A percentile compares a stretch with the other conserved stretches of the same genome.
phyloP scores from a whole-genome alignment of 2,329 filamentous ascomycete species.

The Colletotrichum sp. region DNA sequence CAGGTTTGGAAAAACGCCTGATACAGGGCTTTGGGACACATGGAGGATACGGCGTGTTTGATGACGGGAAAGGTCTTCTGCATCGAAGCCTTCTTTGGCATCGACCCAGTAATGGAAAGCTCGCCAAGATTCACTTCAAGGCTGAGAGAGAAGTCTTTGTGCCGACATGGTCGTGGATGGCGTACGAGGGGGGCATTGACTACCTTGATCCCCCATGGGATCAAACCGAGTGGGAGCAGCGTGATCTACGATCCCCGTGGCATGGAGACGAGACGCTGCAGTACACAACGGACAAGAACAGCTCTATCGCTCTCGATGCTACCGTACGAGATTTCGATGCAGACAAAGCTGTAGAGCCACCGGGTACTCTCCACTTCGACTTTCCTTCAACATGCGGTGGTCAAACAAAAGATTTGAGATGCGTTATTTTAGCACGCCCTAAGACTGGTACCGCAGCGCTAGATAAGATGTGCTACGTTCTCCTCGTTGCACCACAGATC shows the following conservation, averaged over 20 bases:
- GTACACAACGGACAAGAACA: background rate
- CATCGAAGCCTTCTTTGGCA: background rate
- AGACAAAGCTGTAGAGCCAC: background rate
- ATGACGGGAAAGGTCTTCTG: background rate
- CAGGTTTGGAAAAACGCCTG: background rate
- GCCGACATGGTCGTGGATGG: background rate
- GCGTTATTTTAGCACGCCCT: too few species aligned
- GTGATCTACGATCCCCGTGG: background rate
- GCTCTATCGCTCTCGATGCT: background rate
- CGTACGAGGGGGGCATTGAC: background rate
- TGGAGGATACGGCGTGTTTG: background rate
- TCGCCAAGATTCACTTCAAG: too few species aligned
- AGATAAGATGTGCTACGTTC: too few species aligned
- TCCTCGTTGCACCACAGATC: too few species aligned
- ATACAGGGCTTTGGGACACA: background rate
- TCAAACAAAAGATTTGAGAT: too few species aligned
- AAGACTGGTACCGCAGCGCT: too few species aligned
- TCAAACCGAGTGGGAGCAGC: background rate
- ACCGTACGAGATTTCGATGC: background rate
- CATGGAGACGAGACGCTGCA: background rate
- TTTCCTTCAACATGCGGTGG: too few species aligned
- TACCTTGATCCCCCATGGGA: background rate
- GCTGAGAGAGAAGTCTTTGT: too few species aligned
- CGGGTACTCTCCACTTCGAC: too few species aligned
- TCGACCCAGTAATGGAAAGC: too few species aligned